Conservation (phyloP, 768 basidiomycete species). For the Calocera viscosa region DNA sequence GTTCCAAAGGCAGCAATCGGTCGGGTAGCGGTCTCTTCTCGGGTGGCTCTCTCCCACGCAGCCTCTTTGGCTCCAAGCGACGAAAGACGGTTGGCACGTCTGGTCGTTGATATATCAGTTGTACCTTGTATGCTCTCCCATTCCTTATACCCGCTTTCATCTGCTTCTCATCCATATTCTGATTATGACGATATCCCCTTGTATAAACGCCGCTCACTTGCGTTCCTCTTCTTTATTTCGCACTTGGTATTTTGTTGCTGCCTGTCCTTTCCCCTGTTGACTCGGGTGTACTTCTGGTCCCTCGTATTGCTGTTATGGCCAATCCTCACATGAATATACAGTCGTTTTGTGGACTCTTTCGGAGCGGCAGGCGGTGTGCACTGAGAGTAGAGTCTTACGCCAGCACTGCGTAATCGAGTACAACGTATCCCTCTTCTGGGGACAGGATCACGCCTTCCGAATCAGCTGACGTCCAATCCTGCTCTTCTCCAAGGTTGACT, state of each 20-base stretch:
- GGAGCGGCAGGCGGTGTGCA: no score
- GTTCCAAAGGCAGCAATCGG: slow-evolving; percentile 32
- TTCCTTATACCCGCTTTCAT: slow-evolving; percentile 1
- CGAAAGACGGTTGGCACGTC: background rate
- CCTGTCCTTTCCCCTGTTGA: background rate
- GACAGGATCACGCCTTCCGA: no score
- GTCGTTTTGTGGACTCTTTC: background rate
- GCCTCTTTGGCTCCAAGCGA: background rate
- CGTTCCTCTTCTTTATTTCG: background rate
- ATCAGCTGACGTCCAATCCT: no score
- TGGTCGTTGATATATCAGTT: background rate
- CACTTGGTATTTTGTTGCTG: background rate
- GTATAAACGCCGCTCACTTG: slow-evolving; percentile 5
- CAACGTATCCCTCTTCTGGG: no score
- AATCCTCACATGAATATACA: background rate
- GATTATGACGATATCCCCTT: slow-evolving; percentile 6
- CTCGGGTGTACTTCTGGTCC: background rate
- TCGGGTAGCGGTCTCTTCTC: background rate
- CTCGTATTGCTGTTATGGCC: background rate
- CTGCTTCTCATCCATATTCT: background rate
- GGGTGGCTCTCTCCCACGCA: background rate
- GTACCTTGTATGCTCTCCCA: background rate
- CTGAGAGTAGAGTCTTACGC: no score
- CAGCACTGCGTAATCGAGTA: no score
- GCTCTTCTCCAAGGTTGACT: no score